Percentiles rank a stretch among this genome's conserved stretches.
These are phyloP conservation scores for Penicillium sclerotigenum DNA, from an alignment of 2,329 filamentous ascomycete genomes.

Conservation along the genomic window DNA sequence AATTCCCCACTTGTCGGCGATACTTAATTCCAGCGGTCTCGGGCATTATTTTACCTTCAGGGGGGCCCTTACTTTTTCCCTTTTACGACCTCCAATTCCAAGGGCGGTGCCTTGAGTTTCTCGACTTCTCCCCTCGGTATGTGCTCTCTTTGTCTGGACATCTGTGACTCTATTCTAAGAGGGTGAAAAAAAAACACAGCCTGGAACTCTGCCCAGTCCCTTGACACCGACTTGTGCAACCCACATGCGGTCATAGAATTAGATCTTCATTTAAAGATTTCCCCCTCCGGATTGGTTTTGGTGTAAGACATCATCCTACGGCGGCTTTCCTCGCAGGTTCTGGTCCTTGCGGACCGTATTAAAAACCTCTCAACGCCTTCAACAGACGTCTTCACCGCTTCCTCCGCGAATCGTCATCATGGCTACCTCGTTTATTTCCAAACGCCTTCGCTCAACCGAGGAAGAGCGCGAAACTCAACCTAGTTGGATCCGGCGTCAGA, in stretches of 20 bases:
- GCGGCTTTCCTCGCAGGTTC: conserved; percentile 24
- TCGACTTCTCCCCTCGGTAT: conserved; percentile 1
- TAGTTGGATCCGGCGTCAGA: conserved; percentile 57
- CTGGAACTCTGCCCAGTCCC: conserved; percentile 9
- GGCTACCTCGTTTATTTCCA: conserved; percentile 52
- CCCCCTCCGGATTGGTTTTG: conserved; percentile 16
- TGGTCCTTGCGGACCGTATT: conserved; percentile 31
- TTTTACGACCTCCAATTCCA: conserved; percentile 11
- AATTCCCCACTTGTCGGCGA: conserved; percentile 21
- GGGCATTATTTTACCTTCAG: conserved; percentile 27
- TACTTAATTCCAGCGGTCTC: conserved; percentile 28
- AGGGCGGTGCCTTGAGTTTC: conserved; percentile 12
- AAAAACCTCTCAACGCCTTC: conserved; percentile 21
- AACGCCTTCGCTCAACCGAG: conserved; percentile 49
- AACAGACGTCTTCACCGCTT: conserved; percentile 29
- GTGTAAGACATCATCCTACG: conserved; percentile 9
- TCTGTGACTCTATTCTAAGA: conserved; percentile 4
- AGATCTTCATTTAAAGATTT: conserved; percentile 3
- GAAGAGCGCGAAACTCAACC: conserved; percentile 47
- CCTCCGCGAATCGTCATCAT: conserved; percentile 40
- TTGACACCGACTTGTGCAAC: conserved; percentile 18
- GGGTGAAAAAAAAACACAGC: conserved; percentile 12
- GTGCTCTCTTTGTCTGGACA: not conserved
- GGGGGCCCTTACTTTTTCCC: conserved; percentile 19
- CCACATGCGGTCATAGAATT: conserved; percentile 23